These are phyloP conservation scores for Ophiocordyceps camponoti-saundersi DNA, from an alignment of 2,329 filamentous ascomycete genomes.

Conservation along the genomic window DNA sequence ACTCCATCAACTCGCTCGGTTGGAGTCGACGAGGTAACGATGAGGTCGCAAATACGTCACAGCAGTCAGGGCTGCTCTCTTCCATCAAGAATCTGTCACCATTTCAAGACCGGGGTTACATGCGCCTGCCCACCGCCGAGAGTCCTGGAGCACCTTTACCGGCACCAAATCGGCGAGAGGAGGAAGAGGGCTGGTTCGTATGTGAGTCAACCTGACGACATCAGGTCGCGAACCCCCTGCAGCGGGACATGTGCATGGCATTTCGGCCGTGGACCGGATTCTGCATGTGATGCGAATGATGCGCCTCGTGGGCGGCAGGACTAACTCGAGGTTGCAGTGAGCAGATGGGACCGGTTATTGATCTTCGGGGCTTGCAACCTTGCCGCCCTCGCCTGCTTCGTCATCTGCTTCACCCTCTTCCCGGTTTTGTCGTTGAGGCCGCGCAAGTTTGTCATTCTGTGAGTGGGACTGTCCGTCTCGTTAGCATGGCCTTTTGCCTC, in stretches of 20 bases:
- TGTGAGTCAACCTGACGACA: conserved; percentile 46
- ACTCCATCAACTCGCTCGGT: conserved; percentile 86
- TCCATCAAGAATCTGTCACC: conserved; percentile 76
- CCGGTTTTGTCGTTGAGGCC: conserved; percentile 66
- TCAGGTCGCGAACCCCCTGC: conserved; percentile 20
- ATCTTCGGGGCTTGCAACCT: conserved; percentile 86
- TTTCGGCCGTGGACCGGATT: conserved; percentile 14
- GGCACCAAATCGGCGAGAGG: conserved; percentile 68
- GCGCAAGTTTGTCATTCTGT: conserved; percentile 93
- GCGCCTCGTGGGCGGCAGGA: conserved; percentile 22
- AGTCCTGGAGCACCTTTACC: conserved; percentile 70
- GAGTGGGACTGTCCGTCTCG: conserved; percentile 32
- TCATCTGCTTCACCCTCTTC: conserved; percentile 82
- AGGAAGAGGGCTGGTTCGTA: conserved; percentile 90
- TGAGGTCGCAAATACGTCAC: conserved; percentile 52
- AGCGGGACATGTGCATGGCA: conserved; percentile 28
- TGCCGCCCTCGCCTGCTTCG: conserved; percentile 78
- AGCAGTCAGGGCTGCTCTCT: conserved; percentile 58
- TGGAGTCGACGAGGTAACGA: conserved; percentile 85
- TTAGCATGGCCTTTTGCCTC: conserved; percentile 3
- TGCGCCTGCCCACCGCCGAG: conserved; percentile 77
- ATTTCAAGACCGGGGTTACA: conserved; percentile 73
- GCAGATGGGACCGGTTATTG: conserved; percentile 88
- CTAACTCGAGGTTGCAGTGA: conserved; percentile 47
- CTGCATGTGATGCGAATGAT: conserved; percentile 29